Base-by-base conservation (phyloP, 345 rosid genomes). In the Boechera divaricarpa region DNA sequence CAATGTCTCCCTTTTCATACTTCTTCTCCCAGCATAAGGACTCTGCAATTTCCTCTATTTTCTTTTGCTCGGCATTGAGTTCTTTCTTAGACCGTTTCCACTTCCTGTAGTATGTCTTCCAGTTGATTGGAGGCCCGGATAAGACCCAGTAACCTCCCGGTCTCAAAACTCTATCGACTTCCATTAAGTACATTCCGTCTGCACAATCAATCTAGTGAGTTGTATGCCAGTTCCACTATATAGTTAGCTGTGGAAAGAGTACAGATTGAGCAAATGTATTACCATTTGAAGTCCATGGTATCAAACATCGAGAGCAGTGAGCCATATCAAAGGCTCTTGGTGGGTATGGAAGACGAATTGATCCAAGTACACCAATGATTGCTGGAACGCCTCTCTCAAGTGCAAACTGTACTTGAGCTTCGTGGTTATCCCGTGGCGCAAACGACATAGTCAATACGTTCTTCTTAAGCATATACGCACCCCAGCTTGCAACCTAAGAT, bases 1-100 rank as follows among this genome's bases (percentile, higher is more conserved):
- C 92, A 49, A 83, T 85, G 76, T 87, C 90, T 59, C 89, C 90
- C 54, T 78, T 73, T 68, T 90, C 90, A 63, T 81, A 77, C 86
- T 83, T 87, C 86, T 90, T 90, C 55, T 86, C 90, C 92, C 94
- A 90, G 77, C 94, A 90, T 74, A 87, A 84, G 57, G 82, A 83
- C 72, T 82, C 80, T 47, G 92, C 92, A 48, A 77, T 70, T 62
- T 87, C 88, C 71, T 87, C 92, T 72, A 90, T 86, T 73, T 73
- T 86, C 51, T 81, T 76, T 57, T 87, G 91, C 24, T 89, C 88
- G 53, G 82, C 84, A 79, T 84, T 79, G 47, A 89, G 89, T 33
- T 89, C 90, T 74, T 83, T 82, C 55, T 67, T 85, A 21, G 90
- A 82, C 26, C 72, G 91, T 54, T 87, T 75, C 91, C 90, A 87